These are phyloP conservation scores for Micractinium sp. DNA, from an alignment of 139 green algal species.

Conservation along the genomic window DNA sequence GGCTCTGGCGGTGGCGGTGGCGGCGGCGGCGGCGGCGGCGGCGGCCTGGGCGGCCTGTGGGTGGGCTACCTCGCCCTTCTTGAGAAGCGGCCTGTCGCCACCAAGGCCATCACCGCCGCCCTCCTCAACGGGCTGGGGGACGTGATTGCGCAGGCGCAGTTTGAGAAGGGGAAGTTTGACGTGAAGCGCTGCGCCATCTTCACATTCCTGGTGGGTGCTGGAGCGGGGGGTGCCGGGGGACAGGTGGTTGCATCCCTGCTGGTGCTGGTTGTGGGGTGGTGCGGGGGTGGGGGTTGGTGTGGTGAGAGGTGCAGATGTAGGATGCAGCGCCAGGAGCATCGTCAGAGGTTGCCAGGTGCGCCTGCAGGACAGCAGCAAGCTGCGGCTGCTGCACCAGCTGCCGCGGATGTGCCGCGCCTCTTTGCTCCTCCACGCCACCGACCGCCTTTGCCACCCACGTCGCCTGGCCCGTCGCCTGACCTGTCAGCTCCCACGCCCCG, in stretches of 20 bases:
- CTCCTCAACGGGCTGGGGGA: conserved; percentile 90
- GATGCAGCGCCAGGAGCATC: too few species aligned
- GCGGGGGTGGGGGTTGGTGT: neutral
- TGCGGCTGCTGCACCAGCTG: neutral
- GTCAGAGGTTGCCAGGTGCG: too few species aligned
- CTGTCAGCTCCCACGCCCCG: neutral
- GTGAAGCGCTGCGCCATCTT: conserved; percentile 75
- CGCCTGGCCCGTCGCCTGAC: neutral
- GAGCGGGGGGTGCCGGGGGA: neutral
- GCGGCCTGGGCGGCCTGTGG: conserved; percentile 50
- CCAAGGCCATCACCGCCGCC: conserved; percentile 82
- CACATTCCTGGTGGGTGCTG: conserved; percentile 64
- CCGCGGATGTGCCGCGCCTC: neutral
- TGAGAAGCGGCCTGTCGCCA: conserved; percentile 54
- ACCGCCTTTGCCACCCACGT: too few species aligned
- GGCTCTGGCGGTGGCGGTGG: conserved; percentile 34
- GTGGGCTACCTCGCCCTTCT: conserved; percentile 60
- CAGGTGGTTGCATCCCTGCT: neutral
- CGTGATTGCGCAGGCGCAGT: conserved; percentile 74
- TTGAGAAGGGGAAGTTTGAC: conserved; percentile 72
- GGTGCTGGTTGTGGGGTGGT: neutral
- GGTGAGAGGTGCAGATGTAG: too few species aligned
- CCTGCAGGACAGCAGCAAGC: neutral
- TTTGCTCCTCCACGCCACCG: neutral
- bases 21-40: conserved; percentile 4